phyloP scores from a whole-genome alignment of 192 early-diverging fungal genomes.

The Entophlyctis helioformis region DNA sequence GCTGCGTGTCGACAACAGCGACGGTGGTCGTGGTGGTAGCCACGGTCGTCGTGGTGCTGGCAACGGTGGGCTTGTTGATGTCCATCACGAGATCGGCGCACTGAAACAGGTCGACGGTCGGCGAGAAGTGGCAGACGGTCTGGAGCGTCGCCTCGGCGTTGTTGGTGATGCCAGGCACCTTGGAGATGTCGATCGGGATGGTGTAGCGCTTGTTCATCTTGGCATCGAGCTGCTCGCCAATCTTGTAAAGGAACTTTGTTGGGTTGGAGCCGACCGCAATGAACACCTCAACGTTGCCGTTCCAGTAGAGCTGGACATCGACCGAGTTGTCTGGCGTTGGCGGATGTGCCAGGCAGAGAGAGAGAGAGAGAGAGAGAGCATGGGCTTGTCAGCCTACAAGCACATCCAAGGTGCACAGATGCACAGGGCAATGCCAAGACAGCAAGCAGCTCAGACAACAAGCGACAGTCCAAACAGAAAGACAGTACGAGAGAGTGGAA shows the following conservation, averaged over 20 bases:
- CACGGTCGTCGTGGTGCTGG: no score
- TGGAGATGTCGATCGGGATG: constrained; percentile 5
- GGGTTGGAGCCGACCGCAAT: constrained; percentile 10
- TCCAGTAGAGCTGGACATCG: constrained; percentile 9
- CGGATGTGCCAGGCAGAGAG: background rate
- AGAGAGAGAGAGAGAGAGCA: no score
- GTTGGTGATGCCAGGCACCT: constrained; percentile 2
- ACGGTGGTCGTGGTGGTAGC: no score
- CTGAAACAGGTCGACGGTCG: constrained; percentile 11
- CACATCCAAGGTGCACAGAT: no score
- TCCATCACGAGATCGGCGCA: no score
- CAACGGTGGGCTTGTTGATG: no score
- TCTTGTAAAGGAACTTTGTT: constrained; percentile 10
- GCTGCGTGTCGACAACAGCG: no score
- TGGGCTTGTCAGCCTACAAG: no score
- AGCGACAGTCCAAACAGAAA: no score
- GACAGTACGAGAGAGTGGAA: no score
- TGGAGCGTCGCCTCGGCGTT: constrained; percentile 5
- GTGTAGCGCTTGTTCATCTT: constrained; percentile 5
- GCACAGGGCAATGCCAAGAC: no score
- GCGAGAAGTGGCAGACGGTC: constrained; percentile 11
- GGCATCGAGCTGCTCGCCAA: constrained; percentile 6
- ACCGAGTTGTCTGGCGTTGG: background rate
- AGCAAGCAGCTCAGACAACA: no score
- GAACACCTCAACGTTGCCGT: constrained; percentile 12